Percentiles rank a stretch among this genome's conserved stretches.
Conservation (phyloP, 2,329 filamentous ascomycete species). For the Paraconiothyrium sp. region DNA sequence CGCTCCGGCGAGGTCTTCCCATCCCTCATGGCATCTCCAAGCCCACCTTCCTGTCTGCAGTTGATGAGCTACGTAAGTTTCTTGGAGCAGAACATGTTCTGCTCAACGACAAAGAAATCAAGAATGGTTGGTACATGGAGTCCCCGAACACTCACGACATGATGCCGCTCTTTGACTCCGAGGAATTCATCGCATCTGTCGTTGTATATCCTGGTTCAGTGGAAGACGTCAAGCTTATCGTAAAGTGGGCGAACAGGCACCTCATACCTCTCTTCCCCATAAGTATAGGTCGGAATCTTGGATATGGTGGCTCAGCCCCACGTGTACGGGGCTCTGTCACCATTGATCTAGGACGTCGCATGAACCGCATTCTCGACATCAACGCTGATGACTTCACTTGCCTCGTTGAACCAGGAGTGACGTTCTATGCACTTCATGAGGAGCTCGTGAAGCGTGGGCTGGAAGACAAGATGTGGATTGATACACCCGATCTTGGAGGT, state of each 20-base stretch:
- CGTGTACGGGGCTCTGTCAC: slow-evolving; percentile 57
- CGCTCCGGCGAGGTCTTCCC: slow-evolving; percentile 25
- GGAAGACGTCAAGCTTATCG: slow-evolving; percentile 45
- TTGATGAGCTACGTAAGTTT: slow-evolving; percentile 20
- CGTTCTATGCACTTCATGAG: slow-evolving; percentile 61
- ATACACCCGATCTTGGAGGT: slow-evolving; percentile 48
- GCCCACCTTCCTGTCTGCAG: slow-evolving; percentile 25
- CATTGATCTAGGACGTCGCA: slow-evolving; percentile 55
- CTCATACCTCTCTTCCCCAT: slow-evolving; percentile 46
- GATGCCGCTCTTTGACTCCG: slow-evolving; percentile 54
- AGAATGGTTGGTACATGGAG: slow-evolving; percentile 37
- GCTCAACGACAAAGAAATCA: slow-evolving; percentile 41
- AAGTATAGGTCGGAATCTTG: slow-evolving; percentile 57
- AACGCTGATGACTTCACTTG: slow-evolving; percentile 52
- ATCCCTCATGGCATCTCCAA: slow-evolving; percentile 32
- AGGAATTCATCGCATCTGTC: slow-evolving; percentile 56
- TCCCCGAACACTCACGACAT: slow-evolving; percentile 51
- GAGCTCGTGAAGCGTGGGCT: slow-evolving; percentile 56
- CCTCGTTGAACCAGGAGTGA: slow-evolving; percentile 60
- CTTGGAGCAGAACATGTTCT: slow-evolving; percentile 25
- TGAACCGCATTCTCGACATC: slow-evolving; percentile 54
- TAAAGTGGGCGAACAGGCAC: slow-evolving; percentile 47
- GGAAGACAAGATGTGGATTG: slow-evolving; percentile 56
- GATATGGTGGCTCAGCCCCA: slow-evolving; percentile 62
- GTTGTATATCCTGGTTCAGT: slow-evolving; percentile 56